Evolutionary conservation across 2,329 filamentous ascomycete genomes (phyloP).

Genomic region (Verticillium dahliae): DNA sequence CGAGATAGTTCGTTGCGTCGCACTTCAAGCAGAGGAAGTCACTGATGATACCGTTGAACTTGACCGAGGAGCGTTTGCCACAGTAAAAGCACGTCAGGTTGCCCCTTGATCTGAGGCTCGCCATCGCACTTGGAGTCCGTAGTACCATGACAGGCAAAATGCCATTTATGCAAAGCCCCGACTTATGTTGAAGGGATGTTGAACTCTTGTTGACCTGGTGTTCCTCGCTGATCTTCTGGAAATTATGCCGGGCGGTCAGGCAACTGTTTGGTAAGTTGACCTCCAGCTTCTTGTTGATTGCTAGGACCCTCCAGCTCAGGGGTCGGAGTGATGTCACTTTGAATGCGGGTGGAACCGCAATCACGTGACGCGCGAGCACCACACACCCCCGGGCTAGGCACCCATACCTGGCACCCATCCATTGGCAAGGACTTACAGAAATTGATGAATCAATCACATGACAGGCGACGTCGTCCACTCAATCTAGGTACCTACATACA

Average conservation of each 20-base stretch:
- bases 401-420: neutral
- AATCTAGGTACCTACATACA: too few relatives aligned
- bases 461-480: too few relatives aligned
- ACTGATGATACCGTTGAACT: conserved; percentile 49
- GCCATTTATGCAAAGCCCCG: conserved; percentile 11
- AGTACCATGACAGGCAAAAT: conserved; percentile 5
- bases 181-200: conserved; percentile 2
- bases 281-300: neutral
- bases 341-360: neutral
- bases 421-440: neutral
- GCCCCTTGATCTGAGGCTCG: conserved; percentile 30
- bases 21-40: conserved; percentile 72
- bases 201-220: neutral
- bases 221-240: conserved; percentile 6
- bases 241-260: conserved; percentile 29
- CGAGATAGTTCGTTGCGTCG: conserved; percentile 82
- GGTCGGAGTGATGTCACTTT: neutral
- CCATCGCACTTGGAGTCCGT: conserved; percentile 26
- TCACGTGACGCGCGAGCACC: neutral
- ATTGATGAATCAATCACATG: too few relatives aligned
- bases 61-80: conserved; percentile 57
- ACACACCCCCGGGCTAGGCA: too few relatives aligned
- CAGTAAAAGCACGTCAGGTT: conserved; percentile 78
- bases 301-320: neutral
- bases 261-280: neutral